Percentiles rank a stretch among this genome's conserved stretches.
phyloP scores from a whole-genome alignment of 352 stramenopile species.

The Salisapilia sapeloensis region DNA sequence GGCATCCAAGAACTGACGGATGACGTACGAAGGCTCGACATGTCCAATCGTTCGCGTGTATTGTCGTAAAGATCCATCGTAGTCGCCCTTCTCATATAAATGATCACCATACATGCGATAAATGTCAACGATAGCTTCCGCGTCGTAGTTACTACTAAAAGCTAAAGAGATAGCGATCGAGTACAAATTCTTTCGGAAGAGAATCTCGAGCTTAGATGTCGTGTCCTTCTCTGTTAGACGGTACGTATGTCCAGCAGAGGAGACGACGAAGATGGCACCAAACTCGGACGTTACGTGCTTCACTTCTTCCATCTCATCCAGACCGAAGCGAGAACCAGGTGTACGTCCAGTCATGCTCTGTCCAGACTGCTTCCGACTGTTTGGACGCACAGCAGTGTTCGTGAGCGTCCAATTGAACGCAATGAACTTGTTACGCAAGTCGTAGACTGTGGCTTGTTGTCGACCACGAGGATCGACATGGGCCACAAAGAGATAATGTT shows the following conservation, averaged over 20 bases:
- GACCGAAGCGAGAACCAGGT: constrained; percentile 49
- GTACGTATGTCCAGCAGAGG: constrained; percentile 79
- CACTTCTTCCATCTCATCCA: constrained; percentile 79
- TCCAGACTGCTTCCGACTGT: constrained; percentile 2
- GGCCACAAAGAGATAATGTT: constrained; percentile 72
- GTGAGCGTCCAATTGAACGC: constrained; percentile 84
- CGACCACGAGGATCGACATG: constrained; percentile 68
- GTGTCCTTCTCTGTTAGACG: constrained; percentile 91
- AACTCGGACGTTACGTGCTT: constrained; percentile 77
- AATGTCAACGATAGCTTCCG: constrained; percentile 93
- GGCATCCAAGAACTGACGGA: constrained; percentile 94
- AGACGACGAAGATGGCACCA: constrained; percentile 76
- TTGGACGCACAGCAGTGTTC: constrained; percentile 17
- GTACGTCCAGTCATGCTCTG: constrained; percentile 9
- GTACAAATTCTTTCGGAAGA: constrained; percentile 96
- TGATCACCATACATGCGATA: constrained; percentile 95
- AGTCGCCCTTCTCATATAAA: constrained; percentile 96
- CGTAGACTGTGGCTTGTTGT: constrained; percentile 83
- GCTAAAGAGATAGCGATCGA: constrained; percentile 95
- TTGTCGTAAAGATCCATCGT: constrained; percentile 90
- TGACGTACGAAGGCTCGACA: constrained; percentile 96
- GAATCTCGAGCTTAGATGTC: constrained; percentile 90
- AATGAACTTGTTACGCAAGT: constrained; percentile 87
- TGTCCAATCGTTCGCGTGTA: constrained; percentile 95
- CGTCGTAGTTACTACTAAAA: constrained; percentile 88